Evolutionary conservation across 192 early-diverging fungal genomes (phyloP).

Genomic region (Spinellus fusiger): DNA sequence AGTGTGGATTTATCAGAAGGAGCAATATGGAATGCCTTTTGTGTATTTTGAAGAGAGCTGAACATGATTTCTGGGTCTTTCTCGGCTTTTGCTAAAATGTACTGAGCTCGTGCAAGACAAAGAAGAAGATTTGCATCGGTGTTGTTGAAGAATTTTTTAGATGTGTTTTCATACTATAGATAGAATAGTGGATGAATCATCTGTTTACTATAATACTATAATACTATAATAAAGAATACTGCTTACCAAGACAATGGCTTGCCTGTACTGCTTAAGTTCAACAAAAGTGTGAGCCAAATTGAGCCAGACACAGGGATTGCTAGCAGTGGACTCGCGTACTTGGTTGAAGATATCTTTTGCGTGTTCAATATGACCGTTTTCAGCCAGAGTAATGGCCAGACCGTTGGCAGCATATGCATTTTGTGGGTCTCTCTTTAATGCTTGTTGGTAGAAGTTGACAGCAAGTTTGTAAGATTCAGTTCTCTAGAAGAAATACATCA

Average conservation of each 20-base stretch:
- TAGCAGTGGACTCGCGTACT: slow-evolving; percentile 36
- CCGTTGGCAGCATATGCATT: slow-evolving; percentile 84
- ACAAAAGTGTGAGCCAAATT: slow-evolving; percentile 76
- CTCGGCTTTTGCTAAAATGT: slow-evolving; percentile 53
- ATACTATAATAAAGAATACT: neutral
- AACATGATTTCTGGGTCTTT: slow-evolving; percentile 60
- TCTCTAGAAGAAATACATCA: slow-evolving; percentile 10
- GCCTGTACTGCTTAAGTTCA: slow-evolving; percentile 67
- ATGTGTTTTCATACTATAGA: slow-evolving; percentile 60
- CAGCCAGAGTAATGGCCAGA: slow-evolving; percentile 77
- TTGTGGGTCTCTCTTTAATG: slow-evolving; percentile 55
- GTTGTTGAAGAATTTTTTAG: slow-evolving; percentile 45
- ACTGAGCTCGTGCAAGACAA: slow-evolving; percentile 53
- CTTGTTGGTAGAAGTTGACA: slow-evolving; percentile 77
- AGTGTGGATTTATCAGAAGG: slow-evolving; percentile 53
- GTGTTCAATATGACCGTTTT: slow-evolving; percentile 50
- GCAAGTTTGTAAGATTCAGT: slow-evolving; percentile 60
- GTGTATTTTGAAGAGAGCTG: slow-evolving; percentile 44
- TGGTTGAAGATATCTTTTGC: slow-evolving; percentile 62
- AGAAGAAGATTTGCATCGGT: slow-evolving; percentile 44
- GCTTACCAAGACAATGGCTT: slow-evolving; percentile 66
- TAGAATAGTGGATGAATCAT: neutral
- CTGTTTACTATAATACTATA: neutral
- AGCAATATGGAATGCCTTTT: slow-evolving; percentile 39
- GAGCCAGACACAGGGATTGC: slow-evolving; percentile 49